Evolutionary conservation across 2,329 filamentous ascomycete species (phyloP), one percentile per base, ranked within the genome.

Genomic region (Alternaria tenuissima): DNA sequence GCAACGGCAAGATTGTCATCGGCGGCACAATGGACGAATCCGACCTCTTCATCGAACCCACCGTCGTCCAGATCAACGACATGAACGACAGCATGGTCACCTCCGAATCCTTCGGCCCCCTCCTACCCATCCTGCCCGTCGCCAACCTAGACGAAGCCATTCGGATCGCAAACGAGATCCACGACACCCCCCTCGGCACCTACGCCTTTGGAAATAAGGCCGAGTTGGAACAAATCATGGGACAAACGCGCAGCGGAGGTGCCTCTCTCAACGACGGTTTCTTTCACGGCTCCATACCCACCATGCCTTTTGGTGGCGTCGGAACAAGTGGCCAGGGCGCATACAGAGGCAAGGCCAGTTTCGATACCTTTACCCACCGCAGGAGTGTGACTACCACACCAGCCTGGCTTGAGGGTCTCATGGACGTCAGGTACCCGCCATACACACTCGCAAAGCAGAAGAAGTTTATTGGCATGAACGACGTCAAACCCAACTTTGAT

Each of bases 31-130:
- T 91, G 81, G 93, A 98, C 77, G 89, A 92, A 75, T 83, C 86
- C 36, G 86, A 92, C 32, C 88, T 91, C 51, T 97, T 91, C 80
- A 95, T 99, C 69, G 93, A 94, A 76, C 92, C 94, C 1, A 99
- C 95, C 0, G 88, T 94, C n/a, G 89, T 99, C n/a, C 85, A 92
- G 62, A 90, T 97, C 38, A 85, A 91, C 66, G 88, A 88, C 63
- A 76, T 86, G 16, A 86, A 94, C 49, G 94, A 97, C 80, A 85
- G 89, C 7, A 87, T 97, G 79, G 86, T 97, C 73, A 81, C 82
- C 24, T 88, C 96, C 64, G 95, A 99, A 81, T 92, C 89, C 43
- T 99, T 99, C 76, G 95, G 94, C 7, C 95, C 95, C n/a, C 85
- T 97, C 61, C 93, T 96, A 68, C 89, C 92, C 64, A 88, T 98